Percentiles rank a stretch among this genome's conserved stretches.
phyloP scores from a whole-genome alignment of 2,329 filamentous ascomycete genomes.

The Curvularia eragrostidis region DNA sequence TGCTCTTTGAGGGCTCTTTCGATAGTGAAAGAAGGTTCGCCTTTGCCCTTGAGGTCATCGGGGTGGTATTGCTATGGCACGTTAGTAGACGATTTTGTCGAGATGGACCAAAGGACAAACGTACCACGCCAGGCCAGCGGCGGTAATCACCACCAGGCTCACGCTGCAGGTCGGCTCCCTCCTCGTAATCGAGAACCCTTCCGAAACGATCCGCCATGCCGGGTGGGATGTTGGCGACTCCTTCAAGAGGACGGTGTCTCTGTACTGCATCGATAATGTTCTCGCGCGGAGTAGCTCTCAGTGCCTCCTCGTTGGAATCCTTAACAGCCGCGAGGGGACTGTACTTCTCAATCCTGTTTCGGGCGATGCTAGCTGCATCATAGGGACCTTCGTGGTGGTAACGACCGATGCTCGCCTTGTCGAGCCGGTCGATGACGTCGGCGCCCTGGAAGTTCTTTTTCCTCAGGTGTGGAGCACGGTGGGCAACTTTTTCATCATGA shows the following conservation, averaged over 20 bases:
- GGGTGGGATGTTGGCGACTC: constrained; percentile 76
- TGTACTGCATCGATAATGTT: constrained; percentile 76
- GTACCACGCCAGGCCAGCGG: constrained; percentile 75
- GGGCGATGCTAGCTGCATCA: constrained; percentile 77
- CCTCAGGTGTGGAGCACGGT: constrained; percentile 70
- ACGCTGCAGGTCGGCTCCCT: constrained; percentile 85
- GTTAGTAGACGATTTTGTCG: constrained; percentile 15
- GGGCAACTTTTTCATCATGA: constrained; percentile 68
- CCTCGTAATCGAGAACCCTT: constrained; percentile 76
- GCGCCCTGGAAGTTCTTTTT: constrained; percentile 71
- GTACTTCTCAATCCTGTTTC: constrained; percentile 68
- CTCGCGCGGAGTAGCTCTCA: constrained; percentile 81
- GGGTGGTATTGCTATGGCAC: constrained; percentile 66
- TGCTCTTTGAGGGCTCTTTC: constrained; percentile 71
- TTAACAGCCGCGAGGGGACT: constrained; percentile 80
- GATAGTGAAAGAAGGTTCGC: constrained; percentile 75
- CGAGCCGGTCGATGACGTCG: constrained; percentile 82
- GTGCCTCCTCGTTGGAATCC: constrained; percentile 74
- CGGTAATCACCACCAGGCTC: constrained; percentile 82
- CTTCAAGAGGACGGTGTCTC: constrained; percentile 80
- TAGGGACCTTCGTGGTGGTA: constrained; percentile 94
- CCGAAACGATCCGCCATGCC: constrained; percentile 73
- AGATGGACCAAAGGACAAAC: constrained; percentile 44
- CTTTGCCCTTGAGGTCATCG: constrained; percentile 82
- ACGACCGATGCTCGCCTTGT: constrained; percentile 65